Evolutionary conservation across 148 eudicot species (phyloP).

Genomic region (Tetragonia tetragonoides): DNA sequence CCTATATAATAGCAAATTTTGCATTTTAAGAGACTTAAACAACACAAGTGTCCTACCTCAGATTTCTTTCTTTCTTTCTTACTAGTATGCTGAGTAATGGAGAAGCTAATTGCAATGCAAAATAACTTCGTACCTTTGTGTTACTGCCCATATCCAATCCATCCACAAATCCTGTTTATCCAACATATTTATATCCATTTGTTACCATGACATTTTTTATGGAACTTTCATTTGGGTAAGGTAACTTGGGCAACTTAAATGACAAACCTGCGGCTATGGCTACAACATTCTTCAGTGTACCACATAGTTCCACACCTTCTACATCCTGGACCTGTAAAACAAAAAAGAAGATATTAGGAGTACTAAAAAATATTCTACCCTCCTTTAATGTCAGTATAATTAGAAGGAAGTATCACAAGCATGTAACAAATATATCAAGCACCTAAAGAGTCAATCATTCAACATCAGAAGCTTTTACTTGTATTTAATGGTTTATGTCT

Average conservation of each 20-base stretch:
- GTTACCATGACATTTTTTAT: neutral
- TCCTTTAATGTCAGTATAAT: neutral
- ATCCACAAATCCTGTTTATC: constrained; percentile 78
- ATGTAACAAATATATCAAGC: neutral
- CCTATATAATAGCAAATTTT: constrained; percentile 36
- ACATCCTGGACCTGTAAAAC: constrained; percentile 72
- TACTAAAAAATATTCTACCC: neutral
- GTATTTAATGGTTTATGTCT: neutral
- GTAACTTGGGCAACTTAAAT: neutral
- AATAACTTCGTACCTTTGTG: constrained; percentile 56
- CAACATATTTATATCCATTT: neutral
- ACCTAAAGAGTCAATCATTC: neutral
- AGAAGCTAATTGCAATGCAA: constrained; percentile 4
- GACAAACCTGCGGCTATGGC: constrained; percentile 89
- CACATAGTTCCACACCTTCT: constrained; percentile 97
- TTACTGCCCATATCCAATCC: constrained; percentile 95
- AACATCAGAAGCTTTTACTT: neutral
- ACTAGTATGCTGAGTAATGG: neutral
- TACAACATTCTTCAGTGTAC: constrained; percentile 94
- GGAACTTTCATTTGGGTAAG: neutral
- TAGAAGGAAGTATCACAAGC: neutral
- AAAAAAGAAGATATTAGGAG: constrained; percentile 1
- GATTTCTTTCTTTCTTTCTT: too few species aligned
- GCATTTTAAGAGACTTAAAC: neutral
- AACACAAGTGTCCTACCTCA: neutral